Base-by-base conservation (phyloP, 1,284 basidiomycete genomes). In the Trichosporon faecale region DNA sequence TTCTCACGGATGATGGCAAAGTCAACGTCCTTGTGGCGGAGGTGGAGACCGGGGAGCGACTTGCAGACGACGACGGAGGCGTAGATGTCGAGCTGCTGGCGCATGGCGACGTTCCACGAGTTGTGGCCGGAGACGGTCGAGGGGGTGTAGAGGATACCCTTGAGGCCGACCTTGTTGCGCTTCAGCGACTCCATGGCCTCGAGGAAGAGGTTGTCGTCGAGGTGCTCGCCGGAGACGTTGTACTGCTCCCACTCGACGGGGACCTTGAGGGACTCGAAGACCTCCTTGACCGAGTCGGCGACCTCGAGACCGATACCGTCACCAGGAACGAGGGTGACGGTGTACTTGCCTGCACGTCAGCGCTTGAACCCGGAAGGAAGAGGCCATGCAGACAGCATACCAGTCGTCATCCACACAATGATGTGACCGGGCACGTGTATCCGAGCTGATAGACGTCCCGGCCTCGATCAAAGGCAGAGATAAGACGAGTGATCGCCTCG, bases 21-120 rank as follows among this genome's bases (percentile, higher is more conserved):
- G 86, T 99, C 96, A 82, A 99, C 97, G 81, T 97, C 91, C 74
- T 90, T 88, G 87, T 99, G 96, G 78, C 96, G 92, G 60, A 97
- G 98, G 55, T 95, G 92, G 86, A 95, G 90, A 67, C 97, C 97
- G n/a, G 94, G 92, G 68, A 99, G 90, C 66, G 95, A 94, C 86
- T 98, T 98, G 91, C 97, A 99, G 70, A 98, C 89, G 70, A 97
- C 94, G 77, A 99, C 92, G 27, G 95, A 98, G 55, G 97, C 96
- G 85, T 98, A 99, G 78, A 99, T 99, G 85, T 99, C 96, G 78
- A 99, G 91, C 82, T 96, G 93, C 85, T 98, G 96, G 79, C 97
- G 93, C 94, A 99, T 98, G 75, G 97, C 97, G 71, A 99, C 96
- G 85, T 99, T 99, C 97, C 97, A 99, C 73, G 95, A 98, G 79